A percentile compares a stretch with the other conserved stretches of the same genome.
Evolutionary conservation across 2,329 filamentous ascomycete genomes (phyloP).

Genomic region (Phaeoacremonium minimum): DNA sequence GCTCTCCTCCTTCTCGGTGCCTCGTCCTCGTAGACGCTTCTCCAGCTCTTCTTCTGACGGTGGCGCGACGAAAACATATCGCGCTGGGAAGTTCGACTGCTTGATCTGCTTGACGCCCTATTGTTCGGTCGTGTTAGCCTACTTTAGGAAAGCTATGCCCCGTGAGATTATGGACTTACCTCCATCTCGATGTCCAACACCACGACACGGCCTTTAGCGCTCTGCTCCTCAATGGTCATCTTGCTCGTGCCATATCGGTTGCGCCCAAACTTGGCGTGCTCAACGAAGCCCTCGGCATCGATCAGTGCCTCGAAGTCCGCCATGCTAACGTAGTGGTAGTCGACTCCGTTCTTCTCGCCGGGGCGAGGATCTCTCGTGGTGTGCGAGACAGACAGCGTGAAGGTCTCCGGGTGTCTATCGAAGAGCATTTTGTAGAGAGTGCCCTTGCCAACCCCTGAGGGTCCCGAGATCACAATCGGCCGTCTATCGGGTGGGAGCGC

Average conservation of each 20-base stretch:
- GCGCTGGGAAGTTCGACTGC: conserved; percentile 65
- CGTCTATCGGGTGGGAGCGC: conserved; percentile 42
- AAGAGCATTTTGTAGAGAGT: conserved; percentile 74
- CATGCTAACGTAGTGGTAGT: conserved; percentile 76
- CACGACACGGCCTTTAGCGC: conserved; percentile 66
- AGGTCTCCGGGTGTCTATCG: conserved; percentile 39
- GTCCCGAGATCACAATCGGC: conserved; percentile 75
- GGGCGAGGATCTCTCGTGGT: conserved; percentile 75
- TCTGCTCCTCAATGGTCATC: conserved; percentile 71
- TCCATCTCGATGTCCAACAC: conserved; percentile 98
- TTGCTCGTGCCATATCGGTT: conserved; percentile 87
- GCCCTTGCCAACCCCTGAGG: conserved; percentile 76
- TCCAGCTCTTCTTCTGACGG: conserved; percentile 73
- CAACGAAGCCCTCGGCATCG: conserved; percentile 70
- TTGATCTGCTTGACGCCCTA: conserved; percentile 95
- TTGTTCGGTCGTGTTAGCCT: no score
- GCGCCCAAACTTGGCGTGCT: conserved; percentile 77
- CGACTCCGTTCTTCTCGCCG: conserved; percentile 69
- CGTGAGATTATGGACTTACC: no score
- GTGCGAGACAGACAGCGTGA: conserved; percentile 60
- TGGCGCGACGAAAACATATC: conserved; percentile 82
- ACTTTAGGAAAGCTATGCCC: no score
- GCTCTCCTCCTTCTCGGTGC: conserved; percentile 73
- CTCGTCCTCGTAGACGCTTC: conserved; percentile 66
- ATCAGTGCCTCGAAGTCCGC: conserved; percentile 66